These are phyloP conservation scores for Globisporangium barbulae DNA, from an alignment of 352 stramenopile species.

Conservation along the genomic window DNA sequence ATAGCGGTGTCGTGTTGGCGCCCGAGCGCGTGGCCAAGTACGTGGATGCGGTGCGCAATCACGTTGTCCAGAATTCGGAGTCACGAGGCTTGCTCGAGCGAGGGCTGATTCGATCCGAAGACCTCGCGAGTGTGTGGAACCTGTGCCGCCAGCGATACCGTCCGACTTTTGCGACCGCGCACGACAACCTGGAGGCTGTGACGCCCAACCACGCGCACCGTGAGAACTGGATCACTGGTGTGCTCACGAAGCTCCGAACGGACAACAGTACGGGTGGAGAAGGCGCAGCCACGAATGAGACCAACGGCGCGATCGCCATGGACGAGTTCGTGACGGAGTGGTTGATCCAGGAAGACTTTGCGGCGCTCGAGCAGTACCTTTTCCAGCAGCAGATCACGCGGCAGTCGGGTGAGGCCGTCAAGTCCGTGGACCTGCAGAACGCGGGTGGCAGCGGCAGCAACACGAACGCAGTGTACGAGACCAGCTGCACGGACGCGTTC, in stretches of 20 bases:
- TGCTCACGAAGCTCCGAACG: conserved; percentile 40
- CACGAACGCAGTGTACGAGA: conserved; percentile 65
- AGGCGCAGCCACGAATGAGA: neutral
- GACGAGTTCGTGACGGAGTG: conserved; percentile 75
- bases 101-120: conserved; percentile 25
- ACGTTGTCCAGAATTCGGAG: conserved; percentile 20
- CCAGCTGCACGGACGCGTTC: conserved; percentile 57
- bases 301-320: conserved; percentile 28
- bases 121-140: conserved; percentile 56
- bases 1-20: conserved; percentile 41
- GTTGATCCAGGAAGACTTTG: conserved; percentile 71
- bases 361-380: conserved; percentile 45
- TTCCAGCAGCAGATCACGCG: conserved; percentile 44
- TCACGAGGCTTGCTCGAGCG: conserved; percentile 18
- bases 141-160: conserved; percentile 32
- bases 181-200: neutral
- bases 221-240: conserved; percentile 37
- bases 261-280: conserved; percentile 11
- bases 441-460: conserved; percentile 50
- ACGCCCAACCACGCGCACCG: conserved; percentile 20
- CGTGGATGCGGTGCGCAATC: conserved; percentile 34
- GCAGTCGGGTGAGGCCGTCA: conserved; percentile 44
- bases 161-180: neutral
- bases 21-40: conserved; percentile 38
- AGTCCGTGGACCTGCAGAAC: conserved; percentile 41